Base-by-base conservation (phyloP, 345 rosid species). In the Hypericum androsaemum region DNA sequence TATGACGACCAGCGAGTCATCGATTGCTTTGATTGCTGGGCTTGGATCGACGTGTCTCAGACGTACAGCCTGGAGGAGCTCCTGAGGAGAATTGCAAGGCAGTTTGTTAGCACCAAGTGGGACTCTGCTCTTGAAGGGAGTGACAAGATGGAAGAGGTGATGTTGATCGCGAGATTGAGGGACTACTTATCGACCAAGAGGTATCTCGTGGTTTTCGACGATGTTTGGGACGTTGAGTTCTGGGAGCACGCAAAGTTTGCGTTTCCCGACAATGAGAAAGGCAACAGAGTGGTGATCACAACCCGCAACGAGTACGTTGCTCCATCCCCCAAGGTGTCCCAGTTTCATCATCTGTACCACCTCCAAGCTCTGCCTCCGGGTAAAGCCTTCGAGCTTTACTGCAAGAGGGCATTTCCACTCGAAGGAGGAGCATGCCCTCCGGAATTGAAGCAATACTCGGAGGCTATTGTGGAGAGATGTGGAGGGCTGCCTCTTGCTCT, bases 41-140 rank as follows among this genome's bases (percentile, higher is more conserved):
- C 47, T 14, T 54, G 58, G 58, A 41, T 54, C 12, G 10, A 36
- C 0, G 58, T 41, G 37, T 54, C 58, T 15, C 58, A 41, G 12
- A 12, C 37, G 13, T 54, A 39, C 46, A 54, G 10, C 36, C 14
- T 12, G 14, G 46, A 54, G 11, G 46, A 54, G 10, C 36, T 54
- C 1, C 12, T 54, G 37, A 41, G 46, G 12, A 54, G n/a, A 14
- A 3, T 41, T 6, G 17, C 41, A 11, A 40, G 5, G 47, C 22
- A 38, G 5, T 39, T 54, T 22, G 32, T 22, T 22, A 22, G 32
- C 4, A 22, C 32, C 32, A 22, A 22, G 32, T 22, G 32, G 32
- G 32, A 22, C n/a, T 11, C n/a, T 5, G 28, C 43, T 10, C 12
- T 37, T 3, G 43, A 54, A 22, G 32, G 36, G n/a, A 40, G 15